Evolutionary conservation across 192 early-diverging fungal species (phyloP).

Genomic region (Mortierella alpina): DNA sequence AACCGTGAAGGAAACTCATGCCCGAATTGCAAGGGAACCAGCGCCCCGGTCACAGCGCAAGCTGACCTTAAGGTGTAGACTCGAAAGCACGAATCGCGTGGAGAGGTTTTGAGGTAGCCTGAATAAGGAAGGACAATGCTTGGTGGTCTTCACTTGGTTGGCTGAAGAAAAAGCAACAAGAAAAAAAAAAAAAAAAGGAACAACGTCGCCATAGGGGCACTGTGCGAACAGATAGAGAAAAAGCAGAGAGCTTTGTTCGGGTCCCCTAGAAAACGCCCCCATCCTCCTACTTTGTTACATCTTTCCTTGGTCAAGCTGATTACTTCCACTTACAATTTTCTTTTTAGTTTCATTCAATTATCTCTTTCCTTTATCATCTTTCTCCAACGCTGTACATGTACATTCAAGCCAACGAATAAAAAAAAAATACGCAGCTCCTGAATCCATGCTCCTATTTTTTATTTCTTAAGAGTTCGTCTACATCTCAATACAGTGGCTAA

Average conservation of each 20-base stretch:
- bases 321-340: not conserved
- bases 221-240: not conserved
- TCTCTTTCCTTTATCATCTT: not conserved
- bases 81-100: not conserved
- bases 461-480: too few relatives aligned
- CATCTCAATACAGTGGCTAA: too few relatives aligned
- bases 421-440: too few relatives aligned
- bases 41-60: not conserved
- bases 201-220: not conserved
- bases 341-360: not conserved
- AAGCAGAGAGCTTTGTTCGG: not conserved
- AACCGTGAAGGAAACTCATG: conserved; percentile 45
- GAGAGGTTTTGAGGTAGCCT: not conserved
- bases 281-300: not conserved
- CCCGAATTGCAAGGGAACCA: conserved; percentile 32
- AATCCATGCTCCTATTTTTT: too few relatives aligned
- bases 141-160: not conserved
- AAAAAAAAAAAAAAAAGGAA: too few relatives aligned
- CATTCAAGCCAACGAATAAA: too few relatives aligned
- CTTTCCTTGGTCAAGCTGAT: conserved; percentile 3
- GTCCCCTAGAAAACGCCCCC: not conserved
- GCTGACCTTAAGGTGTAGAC: not conserved
- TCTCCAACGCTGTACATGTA: not conserved
- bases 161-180: not conserved
- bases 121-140: not conserved